Base-by-base conservation (phyloP, 2,329 filamentous ascomycete genomes). In the Sarocladium kiliense region DNA sequence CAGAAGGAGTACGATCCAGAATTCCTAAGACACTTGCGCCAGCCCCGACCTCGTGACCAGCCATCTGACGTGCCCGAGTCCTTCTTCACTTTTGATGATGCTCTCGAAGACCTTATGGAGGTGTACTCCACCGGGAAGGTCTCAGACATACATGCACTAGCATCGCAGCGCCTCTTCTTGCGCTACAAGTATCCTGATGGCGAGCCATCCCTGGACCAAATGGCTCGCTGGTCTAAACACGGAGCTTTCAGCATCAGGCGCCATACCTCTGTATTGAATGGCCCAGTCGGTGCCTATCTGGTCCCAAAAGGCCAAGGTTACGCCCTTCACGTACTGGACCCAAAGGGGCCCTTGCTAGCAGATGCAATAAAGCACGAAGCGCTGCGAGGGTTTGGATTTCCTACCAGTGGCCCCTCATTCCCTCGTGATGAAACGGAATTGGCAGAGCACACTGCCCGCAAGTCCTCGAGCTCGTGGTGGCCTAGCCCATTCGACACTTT, bases 21-120 rank as follows among this genome's bases (percentile, higher is more conserved):
- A 10, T 27, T 11, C 36, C 74, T 82, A 18, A 69, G 69, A 45
- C 63, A 72, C 56, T 69, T 81, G 7, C 72, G 68, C 7, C 77
- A 75, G 57, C 80, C 80, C 2, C 62, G 69, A 0, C 79, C 79
- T 0, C 70, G 64, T 7, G 77, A 77, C 58, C 66, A 73, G 1
- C 71, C 74, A 9, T 57, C 65, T 3, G 67, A 68, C 44, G 58
- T 68, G 30, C 70, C 75, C 55, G 47, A 66, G 12, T 64, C 62
- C 37, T 61, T 69, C 32, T 80, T 81, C 61, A 79, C 77, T 9
- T 84, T 81, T 59, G 71, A 76, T 30, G 79, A 83, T 59, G 80
- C 80, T 47, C 82, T 83, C 58, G 80, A 84, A 61, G 80, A 84
- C 58, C 73, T 84, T 16, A 68, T 84, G 12, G 68, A 69, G n/a